A percentile compares a stretch with the other conserved stretches of the same genome.
Evolutionary conservation across 306 rosid species (phyloP).

Genomic region (Mucuna pruriens): DNA sequence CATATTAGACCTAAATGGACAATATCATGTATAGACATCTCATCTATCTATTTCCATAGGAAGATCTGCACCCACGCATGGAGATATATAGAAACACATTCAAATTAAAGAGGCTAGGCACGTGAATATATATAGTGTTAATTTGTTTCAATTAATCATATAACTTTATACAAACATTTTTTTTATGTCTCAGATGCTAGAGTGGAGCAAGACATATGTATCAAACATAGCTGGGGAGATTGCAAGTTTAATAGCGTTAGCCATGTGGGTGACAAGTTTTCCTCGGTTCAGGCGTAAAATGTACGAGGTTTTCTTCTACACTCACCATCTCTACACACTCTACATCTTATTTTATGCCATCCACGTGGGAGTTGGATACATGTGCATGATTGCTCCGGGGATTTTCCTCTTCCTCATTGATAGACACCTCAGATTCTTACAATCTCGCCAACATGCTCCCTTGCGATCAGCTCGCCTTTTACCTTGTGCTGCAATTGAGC

Average conservation of each 20-base stretch:
- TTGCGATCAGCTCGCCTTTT: conserved; percentile 65
- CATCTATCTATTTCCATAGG: too few relatives aligned
- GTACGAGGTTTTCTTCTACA: conserved; percentile 79
- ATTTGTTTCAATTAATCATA: background rate
- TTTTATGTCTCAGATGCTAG: background rate
- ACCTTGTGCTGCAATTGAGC: conserved; percentile 57
- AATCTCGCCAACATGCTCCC: conserved; percentile 50
- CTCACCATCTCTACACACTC: conserved; percentile 66
- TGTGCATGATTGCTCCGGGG: conserved; percentile 67
- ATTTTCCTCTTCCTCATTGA: conserved; percentile 74
- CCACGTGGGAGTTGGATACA: conserved; percentile 60
- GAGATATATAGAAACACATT: too few relatives aligned
- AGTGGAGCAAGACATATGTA: conserved; percentile 59
- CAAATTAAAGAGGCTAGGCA: too few relatives aligned
- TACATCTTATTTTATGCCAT: conserved; percentile 63
- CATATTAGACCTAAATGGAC: too few relatives aligned
- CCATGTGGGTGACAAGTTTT: conserved; percentile 65
- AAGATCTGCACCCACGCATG: too few relatives aligned
- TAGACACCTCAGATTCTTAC: conserved; percentile 64
- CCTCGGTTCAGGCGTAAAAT: conserved; percentile 53
- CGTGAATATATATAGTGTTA: background rate
- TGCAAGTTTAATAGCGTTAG: conserved; percentile 55
- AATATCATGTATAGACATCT: too few relatives aligned
- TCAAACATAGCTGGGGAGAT: conserved; percentile 70
- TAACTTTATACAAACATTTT: background rate